phyloP scores from a whole-genome alignment of 495 filamentous ascomycete species.

The Mytilinidion resinicola region DNA sequence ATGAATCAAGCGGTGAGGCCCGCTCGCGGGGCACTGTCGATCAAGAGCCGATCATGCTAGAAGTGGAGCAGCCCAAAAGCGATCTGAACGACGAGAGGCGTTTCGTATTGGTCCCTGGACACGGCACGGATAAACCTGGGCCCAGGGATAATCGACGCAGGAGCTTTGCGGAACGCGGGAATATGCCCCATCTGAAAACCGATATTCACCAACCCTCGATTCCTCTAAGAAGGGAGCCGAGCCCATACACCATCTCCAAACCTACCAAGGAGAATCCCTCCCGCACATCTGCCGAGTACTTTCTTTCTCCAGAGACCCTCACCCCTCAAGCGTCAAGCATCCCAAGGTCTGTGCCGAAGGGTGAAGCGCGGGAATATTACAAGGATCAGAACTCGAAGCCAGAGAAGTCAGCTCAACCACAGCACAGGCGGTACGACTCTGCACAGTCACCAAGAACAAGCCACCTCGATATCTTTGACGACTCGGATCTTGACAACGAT shows the following conservation, averaged over 20 bases:
- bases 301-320: conserved; percentile 29
- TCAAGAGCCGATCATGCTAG: conserved; percentile 38
- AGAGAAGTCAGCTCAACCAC: not conserved
- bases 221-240: conserved; percentile 27
- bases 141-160: conserved; percentile 14
- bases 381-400: conserved; percentile 23
- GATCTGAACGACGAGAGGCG: conserved; percentile 26
- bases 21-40: conserved; percentile 34
- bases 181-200: conserved; percentile 30
- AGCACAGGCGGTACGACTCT: conserved; percentile 17
- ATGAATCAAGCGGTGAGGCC: conserved; percentile 27
- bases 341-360: conserved; percentile 15
- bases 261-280: conserved; percentile 15
- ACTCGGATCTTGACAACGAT: conserved; percentile 17
- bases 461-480: conserved; percentile 17
- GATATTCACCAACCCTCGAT: conserved; percentile 28
- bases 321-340: conserved; percentile 14
- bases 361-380: conserved; percentile 5
- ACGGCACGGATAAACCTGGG: conserved; percentile 2
- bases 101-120: conserved; percentile 29
- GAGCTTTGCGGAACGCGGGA: conserved; percentile 25
- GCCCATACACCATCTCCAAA: conserved; percentile 36
- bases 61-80: conserved; percentile 19
- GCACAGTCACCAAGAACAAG: conserved; percentile 10
- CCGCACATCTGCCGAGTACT: conserved; percentile 23